Evolutionary conservation across 2,329 filamentous ascomycete species (phyloP).

Genomic region (Aspergillus aculeatus): DNA sequence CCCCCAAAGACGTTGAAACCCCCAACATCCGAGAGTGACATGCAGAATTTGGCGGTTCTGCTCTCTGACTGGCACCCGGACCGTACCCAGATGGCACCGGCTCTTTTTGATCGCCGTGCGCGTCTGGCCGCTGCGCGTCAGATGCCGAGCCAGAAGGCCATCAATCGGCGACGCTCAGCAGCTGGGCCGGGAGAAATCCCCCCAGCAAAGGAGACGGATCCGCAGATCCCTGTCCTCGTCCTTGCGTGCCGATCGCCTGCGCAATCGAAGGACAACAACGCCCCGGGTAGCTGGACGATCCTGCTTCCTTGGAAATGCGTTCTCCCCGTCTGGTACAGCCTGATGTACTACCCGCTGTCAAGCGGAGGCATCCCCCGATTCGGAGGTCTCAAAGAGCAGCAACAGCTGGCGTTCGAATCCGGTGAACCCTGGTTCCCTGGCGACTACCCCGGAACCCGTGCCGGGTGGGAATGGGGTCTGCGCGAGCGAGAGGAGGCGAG

Average conservation of each 20-base stretch:
- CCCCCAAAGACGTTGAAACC: constrained; percentile 62
- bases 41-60: constrained; percentile 54
- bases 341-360: constrained; percentile 78
- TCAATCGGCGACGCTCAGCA: constrained; percentile 72
- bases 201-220: constrained; percentile 60
- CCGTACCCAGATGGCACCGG: constrained; percentile 44
- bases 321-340: constrained; percentile 75
- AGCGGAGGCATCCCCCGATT: constrained; percentile 79
- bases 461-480: constrained; percentile 76
- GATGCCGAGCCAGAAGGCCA: constrained; percentile 71
- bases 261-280: constrained; percentile 43
- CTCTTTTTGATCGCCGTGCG: constrained; percentile 66
- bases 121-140: constrained; percentile 65
- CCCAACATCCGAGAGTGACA: constrained; percentile 35
- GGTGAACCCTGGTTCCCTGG: constrained; percentile 79
- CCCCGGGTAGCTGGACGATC: constrained; percentile 74
- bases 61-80: constrained; percentile 70
- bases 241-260: constrained; percentile 57
- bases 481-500: constrained; percentile 61
- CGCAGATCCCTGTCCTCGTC: constrained; percentile 73
- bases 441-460: constrained; percentile 75
- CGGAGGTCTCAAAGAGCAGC: constrained; percentile 75
- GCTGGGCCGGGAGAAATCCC: constrained; percentile 64
- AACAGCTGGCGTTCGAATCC: constrained; percentile 79
- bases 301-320: constrained; percentile 91